Percentiles rank a stretch among this genome's conserved stretches.
These are phyloP conservation scores for Boletus fagicola DNA, from an alignment of 768 basidiomycete species.

Conservation along the genomic window DNA sequence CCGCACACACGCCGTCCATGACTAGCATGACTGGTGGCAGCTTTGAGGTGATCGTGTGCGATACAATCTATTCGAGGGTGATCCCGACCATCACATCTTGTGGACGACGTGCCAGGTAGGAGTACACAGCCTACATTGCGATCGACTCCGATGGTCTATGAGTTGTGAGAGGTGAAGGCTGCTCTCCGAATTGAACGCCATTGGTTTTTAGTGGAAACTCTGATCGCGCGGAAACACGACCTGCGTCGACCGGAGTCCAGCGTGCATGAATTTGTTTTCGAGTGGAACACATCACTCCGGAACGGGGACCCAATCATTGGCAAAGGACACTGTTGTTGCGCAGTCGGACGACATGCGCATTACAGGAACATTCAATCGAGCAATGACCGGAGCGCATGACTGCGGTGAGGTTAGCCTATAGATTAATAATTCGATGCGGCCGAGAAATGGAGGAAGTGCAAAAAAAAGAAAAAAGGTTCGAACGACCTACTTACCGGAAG, in stretches of 20 bases:
- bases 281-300: not conserved
- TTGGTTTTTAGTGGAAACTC: not conserved
- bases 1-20: not conserved
- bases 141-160: slow-evolving; percentile 7
- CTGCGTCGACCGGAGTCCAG: not conserved
- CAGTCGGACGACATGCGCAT: not conserved
- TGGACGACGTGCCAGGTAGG: slow-evolving; percentile 2
- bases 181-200: not conserved
- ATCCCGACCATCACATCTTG: slow-evolving; percentile 7
- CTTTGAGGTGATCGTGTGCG: slow-evolving; percentile 10
- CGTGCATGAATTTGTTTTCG: not conserved
- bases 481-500: not conserved
- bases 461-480: not conserved
- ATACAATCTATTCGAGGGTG: not conserved
- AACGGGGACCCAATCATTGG: slow-evolving; percentile 1
- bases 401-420: slow-evolving; percentile 9
- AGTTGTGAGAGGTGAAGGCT: not conserved
- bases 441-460: not conserved
- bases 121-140: slow-evolving; percentile 16
- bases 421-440: not conserved
- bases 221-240: not conserved
- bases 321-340: not conserved
- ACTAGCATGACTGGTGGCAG: slow-evolving; percentile 13
- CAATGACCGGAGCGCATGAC: slow-evolving; percentile 2
- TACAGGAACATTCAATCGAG: not conserved